Evolutionary conservation across 208 protist genomes (phyloP).

Genomic region (Leishmania guyanensis): DNA sequence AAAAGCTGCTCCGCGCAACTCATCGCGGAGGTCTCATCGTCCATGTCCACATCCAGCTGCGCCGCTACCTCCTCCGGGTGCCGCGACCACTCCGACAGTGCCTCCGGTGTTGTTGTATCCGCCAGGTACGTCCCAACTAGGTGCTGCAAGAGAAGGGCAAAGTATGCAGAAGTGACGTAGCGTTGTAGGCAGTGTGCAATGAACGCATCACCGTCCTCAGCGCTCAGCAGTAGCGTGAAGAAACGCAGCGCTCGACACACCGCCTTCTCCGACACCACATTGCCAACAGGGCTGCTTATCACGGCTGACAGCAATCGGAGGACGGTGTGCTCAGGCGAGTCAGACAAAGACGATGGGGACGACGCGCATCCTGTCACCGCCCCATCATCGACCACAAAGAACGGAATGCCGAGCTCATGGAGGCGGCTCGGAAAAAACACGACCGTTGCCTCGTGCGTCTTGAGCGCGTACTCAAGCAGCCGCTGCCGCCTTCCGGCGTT

Average conservation of each 20-base stretch:
- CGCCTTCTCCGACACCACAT: slow-evolving; percentile 57
- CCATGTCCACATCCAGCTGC: slow-evolving; percentile 56
- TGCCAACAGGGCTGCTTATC: slow-evolving; percentile 36
- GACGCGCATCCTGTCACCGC: neutral
- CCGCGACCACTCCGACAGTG: slow-evolving; percentile 46
- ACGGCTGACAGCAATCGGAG: slow-evolving; percentile 33
- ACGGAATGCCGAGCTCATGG: slow-evolving; percentile 34
- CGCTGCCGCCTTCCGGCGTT: slow-evolving; percentile 28
- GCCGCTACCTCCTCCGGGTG: slow-evolving; percentile 54
- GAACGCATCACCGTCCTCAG: slow-evolving; percentile 62
- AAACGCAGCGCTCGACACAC: slow-evolving; percentile 65
- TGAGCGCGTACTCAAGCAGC: slow-evolving; percentile 74
- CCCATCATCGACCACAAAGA: slow-evolving; percentile 38
- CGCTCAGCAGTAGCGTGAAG: slow-evolving; percentile 40
- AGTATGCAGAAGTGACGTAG: slow-evolving; percentile 20
- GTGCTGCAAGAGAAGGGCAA: slow-evolving; percentile 37
- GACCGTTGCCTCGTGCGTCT: slow-evolving; percentile 54
- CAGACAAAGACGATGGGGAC: neutral
- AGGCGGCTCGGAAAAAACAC: slow-evolving; percentile 52
- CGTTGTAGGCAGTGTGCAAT: slow-evolving; percentile 22
- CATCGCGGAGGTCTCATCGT: slow-evolving; percentile 49
- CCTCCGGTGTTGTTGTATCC: slow-evolving; percentile 36
- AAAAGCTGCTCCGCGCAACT: slow-evolving; percentile 75
- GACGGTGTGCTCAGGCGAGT: slow-evolving; percentile 12
- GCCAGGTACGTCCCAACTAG: slow-evolving; percentile 57